These are phyloP conservation scores for Boletus insuetus DNA, from an alignment of 768 basidiomycete genomes.

Conservation along the genomic window DNA sequence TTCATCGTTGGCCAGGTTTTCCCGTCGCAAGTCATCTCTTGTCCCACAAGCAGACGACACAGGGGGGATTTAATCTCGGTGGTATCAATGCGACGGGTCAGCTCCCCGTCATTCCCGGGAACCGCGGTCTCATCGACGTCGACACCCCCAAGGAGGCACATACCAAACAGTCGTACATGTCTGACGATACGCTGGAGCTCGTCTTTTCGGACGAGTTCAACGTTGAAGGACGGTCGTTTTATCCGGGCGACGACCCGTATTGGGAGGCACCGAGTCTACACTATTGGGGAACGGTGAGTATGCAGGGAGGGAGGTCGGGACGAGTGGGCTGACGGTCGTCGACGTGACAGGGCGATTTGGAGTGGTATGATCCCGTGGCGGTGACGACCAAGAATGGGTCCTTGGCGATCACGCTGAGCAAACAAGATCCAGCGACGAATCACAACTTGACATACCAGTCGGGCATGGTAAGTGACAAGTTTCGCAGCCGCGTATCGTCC, in stretches of 20 bases:
- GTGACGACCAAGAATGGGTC: constrained; percentile 52
- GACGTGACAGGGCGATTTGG: constrained; percentile 36
- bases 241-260: constrained; percentile 66
- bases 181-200: constrained; percentile 40
- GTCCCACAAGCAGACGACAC: constrained; percentile 37
- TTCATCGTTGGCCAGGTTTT: constrained; percentile 34
- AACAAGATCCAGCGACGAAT: constrained; percentile 38
- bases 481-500: background rate
- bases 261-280: constrained; percentile 56
- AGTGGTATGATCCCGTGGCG: constrained; percentile 58
- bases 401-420: constrained; percentile 48
- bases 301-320: too few species aligned
- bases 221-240: constrained; percentile 65
- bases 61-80: constrained; percentile 68
- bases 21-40: constrained; percentile 50
- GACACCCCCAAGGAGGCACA: constrained; percentile 49
- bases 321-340: constrained; percentile 4
- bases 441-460: constrained; percentile 48
- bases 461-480: constrained; percentile 31
- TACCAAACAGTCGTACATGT: constrained; percentile 39
- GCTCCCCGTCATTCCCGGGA: constrained; percentile 40
- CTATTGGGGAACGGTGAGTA: constrained; percentile 61
- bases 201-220: constrained; percentile 88
- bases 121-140: constrained; percentile 50
- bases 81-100: constrained; percentile 76